Evolutionary conservation across 768 basidiomycete species (phyloP), one percentile per base, ranked within the genome.

Genomic region (Termitomyces titanicus): DNA sequence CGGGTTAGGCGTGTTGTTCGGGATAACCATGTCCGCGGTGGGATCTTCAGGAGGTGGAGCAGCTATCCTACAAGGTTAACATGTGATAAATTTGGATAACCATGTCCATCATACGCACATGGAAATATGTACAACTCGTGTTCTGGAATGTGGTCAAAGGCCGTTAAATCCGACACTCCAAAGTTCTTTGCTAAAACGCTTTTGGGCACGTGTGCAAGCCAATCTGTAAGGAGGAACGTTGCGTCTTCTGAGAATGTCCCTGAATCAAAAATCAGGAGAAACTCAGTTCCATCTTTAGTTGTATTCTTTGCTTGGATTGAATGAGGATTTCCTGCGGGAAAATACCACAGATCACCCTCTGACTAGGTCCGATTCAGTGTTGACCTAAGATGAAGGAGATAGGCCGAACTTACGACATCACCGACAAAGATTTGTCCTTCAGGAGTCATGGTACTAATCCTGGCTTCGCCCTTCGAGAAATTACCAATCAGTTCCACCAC

Each of bases 221-320:
- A 88, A 56, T 88, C 86, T 54, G 85, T 80, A 17, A 85, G 68
- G 20, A 80, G 71, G 63, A 86, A 85, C 1, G 84, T 85, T 3
- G 73, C 64, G 45, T 85, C 83, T 65, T 85, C 85, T 29, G 74
- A 77, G 61, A 85, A 85, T 11, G 64, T 55, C 0, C 73, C 72
- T 3, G 64, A 60, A 54, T 77, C 75, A 47, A 75, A 74, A 18
- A 77, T 69, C 17, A 85, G 70, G 18, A 85, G 70, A 61, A 83
- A 83, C 60, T 84, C 81, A 2, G 78, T 71, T 33, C 81, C 81
- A 8, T 74, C 74, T 46, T 70, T 64, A 8, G 70, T 70, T 1
- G 72, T 75, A 31, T 76, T 75, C 56, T 75, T 81, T 7, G 81
- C 81, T 63, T 83, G 81, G 15, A 83, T 64, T 40, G 80, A 76